Conservation (phyloP, 352 stramenopile genomes). For the Blastocystis sp. region DNA sequence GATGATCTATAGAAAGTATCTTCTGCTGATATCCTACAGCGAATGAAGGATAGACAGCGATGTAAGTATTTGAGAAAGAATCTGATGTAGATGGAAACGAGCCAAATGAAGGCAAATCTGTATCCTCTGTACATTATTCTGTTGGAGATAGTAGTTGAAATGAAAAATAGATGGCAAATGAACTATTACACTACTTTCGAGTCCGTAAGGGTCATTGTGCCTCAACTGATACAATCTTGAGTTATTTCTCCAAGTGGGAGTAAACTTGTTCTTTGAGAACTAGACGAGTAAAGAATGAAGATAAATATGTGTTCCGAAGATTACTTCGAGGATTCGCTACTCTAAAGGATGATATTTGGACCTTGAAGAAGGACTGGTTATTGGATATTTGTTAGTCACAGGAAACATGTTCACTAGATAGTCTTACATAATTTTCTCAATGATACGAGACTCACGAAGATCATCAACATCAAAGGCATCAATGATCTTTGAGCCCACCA, state of each 20-base stretch:
- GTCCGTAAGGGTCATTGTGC: conserved; percentile 23
- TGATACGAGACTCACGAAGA: conserved; percentile 25
- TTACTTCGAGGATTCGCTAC: conserved; percentile 75
- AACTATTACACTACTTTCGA: conserved; percentile 48
- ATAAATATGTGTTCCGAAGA: conserved; percentile 78
- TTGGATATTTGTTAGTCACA: conserved; percentile 15
- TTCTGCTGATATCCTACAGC: conserved; percentile 1
- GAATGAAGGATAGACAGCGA: conserved; percentile 17
- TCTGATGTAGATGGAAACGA: not conserved
- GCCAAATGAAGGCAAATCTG: not conserved
- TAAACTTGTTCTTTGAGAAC: not conserved
- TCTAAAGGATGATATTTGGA: conserved; percentile 72
- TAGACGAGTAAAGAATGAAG: conserved; percentile 67
- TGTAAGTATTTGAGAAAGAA: not conserved
- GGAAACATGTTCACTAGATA: not conserved
- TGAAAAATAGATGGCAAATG: conserved; percentile 14
- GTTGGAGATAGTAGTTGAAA: not conserved
- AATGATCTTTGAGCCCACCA: conserved; percentile 53
- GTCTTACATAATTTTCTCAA: conserved; percentile 54
- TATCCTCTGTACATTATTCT: not conserved
- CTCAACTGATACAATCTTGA: conserved; percentile 27
- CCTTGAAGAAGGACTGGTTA: conserved; percentile 71
- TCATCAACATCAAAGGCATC: conserved; percentile 57
- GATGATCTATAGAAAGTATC: conserved; percentile 2
- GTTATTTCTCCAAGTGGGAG: conserved; percentile 7